Conservation (phyloP, 176 grass and related monocot genomes). For the Echinochloa phyllopogon region DNA sequence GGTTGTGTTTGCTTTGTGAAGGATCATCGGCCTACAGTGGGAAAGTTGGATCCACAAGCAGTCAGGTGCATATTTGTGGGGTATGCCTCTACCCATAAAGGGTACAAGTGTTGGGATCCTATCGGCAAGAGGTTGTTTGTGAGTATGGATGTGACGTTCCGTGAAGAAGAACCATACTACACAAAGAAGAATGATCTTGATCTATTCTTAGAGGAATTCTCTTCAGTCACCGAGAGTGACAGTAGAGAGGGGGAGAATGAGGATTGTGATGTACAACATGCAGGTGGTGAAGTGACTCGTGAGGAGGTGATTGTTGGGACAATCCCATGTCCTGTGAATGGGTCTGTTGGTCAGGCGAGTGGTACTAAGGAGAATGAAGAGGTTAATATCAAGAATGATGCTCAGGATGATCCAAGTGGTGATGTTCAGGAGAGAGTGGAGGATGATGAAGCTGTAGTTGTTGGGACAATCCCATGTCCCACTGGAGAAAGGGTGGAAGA, state of each 20-base stretch:
- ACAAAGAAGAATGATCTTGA: background rate
- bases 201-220: background rate
- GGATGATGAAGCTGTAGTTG: no score
- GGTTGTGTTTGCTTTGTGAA: background rate
- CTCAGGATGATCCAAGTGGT: background rate
- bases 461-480: background rate
- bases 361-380: background rate
- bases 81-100: background rate
- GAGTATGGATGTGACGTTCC: background rate
- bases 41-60: background rate
- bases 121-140: background rate
- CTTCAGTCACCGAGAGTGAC: background rate
- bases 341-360: background rate
- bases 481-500: background rate
- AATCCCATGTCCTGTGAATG: background rate
- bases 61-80: no score
- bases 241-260: background rate
- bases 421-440: no score
- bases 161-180: background rate
- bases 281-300: background rate
- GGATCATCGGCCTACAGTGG: background rate
- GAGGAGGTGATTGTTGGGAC: background rate
- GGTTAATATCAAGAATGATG: no score
- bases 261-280: background rate
- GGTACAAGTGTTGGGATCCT: background rate